Percentiles rank a stretch among this genome's conserved stretches.
Evolutionary conservation across 352 stramenopile genomes (phyloP).

Genomic region (Pythium vanterpoolii): DNA sequence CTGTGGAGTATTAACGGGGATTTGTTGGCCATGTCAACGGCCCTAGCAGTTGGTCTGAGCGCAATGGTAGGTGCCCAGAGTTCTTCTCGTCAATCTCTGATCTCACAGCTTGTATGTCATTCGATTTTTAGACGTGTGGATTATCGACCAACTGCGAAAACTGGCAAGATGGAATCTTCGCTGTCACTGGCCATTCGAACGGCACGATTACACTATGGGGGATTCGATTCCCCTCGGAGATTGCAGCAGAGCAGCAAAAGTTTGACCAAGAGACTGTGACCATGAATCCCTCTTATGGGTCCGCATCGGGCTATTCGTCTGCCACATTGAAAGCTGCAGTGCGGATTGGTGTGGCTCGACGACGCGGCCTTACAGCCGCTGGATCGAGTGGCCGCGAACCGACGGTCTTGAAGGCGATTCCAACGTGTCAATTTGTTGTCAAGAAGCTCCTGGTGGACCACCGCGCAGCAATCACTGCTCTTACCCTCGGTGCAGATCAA

Average conservation of each 20-base stretch:
- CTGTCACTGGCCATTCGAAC: constrained; percentile 64
- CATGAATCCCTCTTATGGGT: neutral
- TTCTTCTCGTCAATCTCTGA: neutral
- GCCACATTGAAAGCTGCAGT: constrained; percentile 5
- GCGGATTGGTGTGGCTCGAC: constrained; percentile 5
- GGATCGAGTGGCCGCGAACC: neutral
- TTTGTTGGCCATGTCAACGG: constrained; percentile 48
- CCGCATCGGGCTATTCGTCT: constrained; percentile 2
- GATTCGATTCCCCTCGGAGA: constrained; percentile 54
- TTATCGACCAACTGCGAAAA: constrained; percentile 68
- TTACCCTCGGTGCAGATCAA: constrained; percentile 55
- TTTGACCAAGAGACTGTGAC: neutral
- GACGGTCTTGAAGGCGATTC: constrained; percentile 35
- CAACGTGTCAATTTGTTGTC: constrained; percentile 69
- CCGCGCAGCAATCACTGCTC: constrained; percentile 48
- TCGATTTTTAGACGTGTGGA: constrained; percentile 36
- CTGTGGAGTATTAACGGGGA: constrained; percentile 83
- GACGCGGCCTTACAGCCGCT: neutral
- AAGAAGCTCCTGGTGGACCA: constrained; percentile 78
- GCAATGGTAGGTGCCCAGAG: constrained; percentile 36
- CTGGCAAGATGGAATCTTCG: constrained; percentile 69
- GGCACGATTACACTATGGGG: constrained; percentile 75
- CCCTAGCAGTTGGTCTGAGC: constrained; percentile 40
- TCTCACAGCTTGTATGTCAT: neutral
- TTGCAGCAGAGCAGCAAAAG: constrained; percentile 25